Percentiles rank a stretch among this genome's conserved stretches.
phyloP scores from a whole-genome alignment of 768 basidiomycete species.

The Boletus pseudo-olivaceus region DNA sequence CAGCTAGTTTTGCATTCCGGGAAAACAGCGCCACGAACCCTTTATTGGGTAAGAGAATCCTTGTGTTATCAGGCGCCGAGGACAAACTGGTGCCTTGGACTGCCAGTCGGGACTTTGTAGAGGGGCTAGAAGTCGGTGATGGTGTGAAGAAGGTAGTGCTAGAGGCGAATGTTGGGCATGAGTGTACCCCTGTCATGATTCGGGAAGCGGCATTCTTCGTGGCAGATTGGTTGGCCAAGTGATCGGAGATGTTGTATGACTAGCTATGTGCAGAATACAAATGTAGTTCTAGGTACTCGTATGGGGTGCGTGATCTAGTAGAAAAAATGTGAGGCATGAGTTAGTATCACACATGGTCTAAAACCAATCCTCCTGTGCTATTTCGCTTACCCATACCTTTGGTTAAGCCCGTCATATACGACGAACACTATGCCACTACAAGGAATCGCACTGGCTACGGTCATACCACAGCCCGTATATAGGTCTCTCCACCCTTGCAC shows the following conservation, averaged over 20 bases:
- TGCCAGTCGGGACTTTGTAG: slow-evolving; percentile 55
- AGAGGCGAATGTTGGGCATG: slow-evolving; percentile 57
- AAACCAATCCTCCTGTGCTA: neutral
- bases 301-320: neutral
- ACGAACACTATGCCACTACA: slow-evolving; percentile 91
- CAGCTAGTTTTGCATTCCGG: slow-evolving; percentile 41
- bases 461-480: slow-evolving; percentile 88
- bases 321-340: neutral
- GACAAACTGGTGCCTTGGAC: slow-evolving; percentile 68
- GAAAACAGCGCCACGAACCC: slow-evolving; percentile 44
- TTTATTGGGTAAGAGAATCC: slow-evolving; percentile 68
- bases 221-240: slow-evolving; percentile 23
- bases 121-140: slow-evolving; percentile 48
- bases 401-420: slow-evolving; percentile 62
- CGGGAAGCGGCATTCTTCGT: slow-evolving; percentile 36
- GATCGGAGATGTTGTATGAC: neutral
- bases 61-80: slow-evolving; percentile 63
- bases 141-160: slow-evolving; percentile 59
- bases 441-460: slow-evolving; percentile 75
- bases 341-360: neutral
- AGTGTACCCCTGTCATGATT: slow-evolving; percentile 60
- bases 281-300: neutral
- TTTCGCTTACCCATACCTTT: slow-evolving; percentile 35
- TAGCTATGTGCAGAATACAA: neutral
- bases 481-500: slow-evolving; percentile 73